Conservation (phyloP, 768 basidiomycete genomes). For the Hortiboletus campestris region DNA sequence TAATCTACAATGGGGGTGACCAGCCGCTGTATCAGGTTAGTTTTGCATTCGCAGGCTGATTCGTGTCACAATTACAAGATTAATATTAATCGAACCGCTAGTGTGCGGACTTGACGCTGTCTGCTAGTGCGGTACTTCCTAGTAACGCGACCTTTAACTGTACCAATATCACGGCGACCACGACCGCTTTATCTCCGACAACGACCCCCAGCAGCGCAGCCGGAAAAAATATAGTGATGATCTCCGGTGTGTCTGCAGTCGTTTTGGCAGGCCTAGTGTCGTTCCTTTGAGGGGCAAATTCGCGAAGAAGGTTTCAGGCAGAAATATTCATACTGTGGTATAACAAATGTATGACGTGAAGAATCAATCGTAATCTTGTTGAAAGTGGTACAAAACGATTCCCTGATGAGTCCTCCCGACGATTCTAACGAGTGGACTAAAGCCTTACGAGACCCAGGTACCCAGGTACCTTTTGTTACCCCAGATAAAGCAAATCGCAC, state of each 20-base stretch:
- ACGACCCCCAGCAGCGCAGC: constrained; percentile 17
- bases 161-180: constrained; percentile 31
- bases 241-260: constrained; percentile 6
- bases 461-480: not conserved
- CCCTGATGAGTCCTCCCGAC: too few species aligned
- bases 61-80: not conserved
- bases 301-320: not conserved
- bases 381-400: not conserved
- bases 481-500: not conserved
- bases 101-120: constrained; percentile 82
- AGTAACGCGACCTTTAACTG: constrained; percentile 38
- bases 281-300: constrained; percentile 11
- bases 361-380: not conserved
- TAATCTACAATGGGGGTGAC: constrained; percentile 70
- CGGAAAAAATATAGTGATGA: constrained; percentile 10
- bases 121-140: constrained; percentile 49
- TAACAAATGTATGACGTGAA: too few species aligned
- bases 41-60: not conserved
- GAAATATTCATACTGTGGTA: not conserved
- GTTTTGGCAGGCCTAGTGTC: constrained; percentile 9
- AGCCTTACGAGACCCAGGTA: too few species aligned
- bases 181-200: constrained; percentile 10
- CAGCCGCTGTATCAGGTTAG: constrained; percentile 59
- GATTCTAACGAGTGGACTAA: not conserved
- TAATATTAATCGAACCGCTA: constrained; percentile 27